Evolutionary conservation across 2,329 filamentous ascomycete genomes (phyloP), one percentile per base, ranked within the genome.

Genomic region (Colletotrichum endophyticum): DNA sequence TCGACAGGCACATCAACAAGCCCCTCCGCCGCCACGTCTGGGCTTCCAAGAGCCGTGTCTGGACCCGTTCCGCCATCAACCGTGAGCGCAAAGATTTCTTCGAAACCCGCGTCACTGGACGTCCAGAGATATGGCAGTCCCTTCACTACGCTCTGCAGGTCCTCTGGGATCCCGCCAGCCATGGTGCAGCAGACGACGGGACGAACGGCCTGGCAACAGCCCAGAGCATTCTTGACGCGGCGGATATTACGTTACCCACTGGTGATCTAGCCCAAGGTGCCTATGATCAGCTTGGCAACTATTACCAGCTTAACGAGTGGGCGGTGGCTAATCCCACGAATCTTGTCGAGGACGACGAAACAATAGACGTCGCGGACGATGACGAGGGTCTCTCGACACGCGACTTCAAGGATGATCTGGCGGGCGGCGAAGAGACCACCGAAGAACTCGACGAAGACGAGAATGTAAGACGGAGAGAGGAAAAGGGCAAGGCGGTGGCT

Each of bases 51-150:
- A 88, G 89, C 70, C 91, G 91, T 25, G 84, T 86, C 19, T 98
- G 95, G 95, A 96, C 94, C 1, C 91, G 90, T n/a, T 82, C 85
- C 19, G 87, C 93, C 70, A 87, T 98, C 3, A 91, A 92, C 75
- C 89, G 89, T 36, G 95, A 98, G 85, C 91, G 96, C 66, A 87
- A 86, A 66, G 95, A 95, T 77, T 98, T 98, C 88, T 99, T 98
- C 84, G 96, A 98, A 77, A 98, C 96, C 2, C 89, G 95, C 63
- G 95, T 98, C 19, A 94, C 94, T 0, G 95, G 95, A 3, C 90
- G 92, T 6, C 81, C 89, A 6, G 95, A 98, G 84, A 90, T 97
- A 30, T 99, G 96, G 96, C 92, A 92, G 79, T 93, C 95, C 1
- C 84, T 98, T 16, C 90, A 90, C 62, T 87, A 92, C 2, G 94